Conservation (phyloP, 495 filamentous ascomycete genomes). For the Corynascus novoguineensis region DNA sequence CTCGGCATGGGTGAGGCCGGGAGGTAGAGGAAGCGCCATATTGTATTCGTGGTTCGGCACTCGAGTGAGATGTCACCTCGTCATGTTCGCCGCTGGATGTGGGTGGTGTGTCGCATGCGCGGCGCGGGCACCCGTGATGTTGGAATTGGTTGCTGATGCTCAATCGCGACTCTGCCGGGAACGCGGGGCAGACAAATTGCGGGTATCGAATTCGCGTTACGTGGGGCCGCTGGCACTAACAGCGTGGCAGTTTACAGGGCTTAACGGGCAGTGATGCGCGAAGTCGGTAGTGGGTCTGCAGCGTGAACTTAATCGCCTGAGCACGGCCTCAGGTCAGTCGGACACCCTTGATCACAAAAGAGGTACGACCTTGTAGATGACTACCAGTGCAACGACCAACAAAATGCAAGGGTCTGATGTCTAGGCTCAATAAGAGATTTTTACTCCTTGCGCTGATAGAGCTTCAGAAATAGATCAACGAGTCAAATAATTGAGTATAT, state of each 20-base stretch:
- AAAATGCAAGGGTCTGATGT: too few species aligned
- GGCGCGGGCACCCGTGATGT: too few species aligned
- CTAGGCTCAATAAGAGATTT: too few species aligned
- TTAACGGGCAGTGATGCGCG: background rate
- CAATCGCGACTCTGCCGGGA: too few species aligned
- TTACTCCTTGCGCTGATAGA: too few species aligned
- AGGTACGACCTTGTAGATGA: too few species aligned
- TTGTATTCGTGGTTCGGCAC: constrained; percentile 1
- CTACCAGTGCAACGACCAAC: background rate
- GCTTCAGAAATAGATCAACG: too few species aligned
- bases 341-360: too few species aligned
- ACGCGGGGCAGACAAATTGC: constrained; percentile 11
- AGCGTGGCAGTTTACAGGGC: constrained; percentile 11
- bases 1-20: constrained; percentile 81
- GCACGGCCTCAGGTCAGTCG: background rate
- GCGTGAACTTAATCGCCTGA: too few species aligned
- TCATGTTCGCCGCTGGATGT: constrained; percentile 1
- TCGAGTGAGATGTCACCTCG: constrained; percentile 6
- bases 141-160: background rate
- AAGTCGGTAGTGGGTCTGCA: too few species aligned
- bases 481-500: too few species aligned
- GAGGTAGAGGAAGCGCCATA: constrained; percentile 80
- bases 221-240: background rate
- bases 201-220: background rate
- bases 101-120: constrained; percentile 1